Conservation (phyloP, 192 early-diverging fungal genomes). For the Rhizophagus clarus region DNA sequence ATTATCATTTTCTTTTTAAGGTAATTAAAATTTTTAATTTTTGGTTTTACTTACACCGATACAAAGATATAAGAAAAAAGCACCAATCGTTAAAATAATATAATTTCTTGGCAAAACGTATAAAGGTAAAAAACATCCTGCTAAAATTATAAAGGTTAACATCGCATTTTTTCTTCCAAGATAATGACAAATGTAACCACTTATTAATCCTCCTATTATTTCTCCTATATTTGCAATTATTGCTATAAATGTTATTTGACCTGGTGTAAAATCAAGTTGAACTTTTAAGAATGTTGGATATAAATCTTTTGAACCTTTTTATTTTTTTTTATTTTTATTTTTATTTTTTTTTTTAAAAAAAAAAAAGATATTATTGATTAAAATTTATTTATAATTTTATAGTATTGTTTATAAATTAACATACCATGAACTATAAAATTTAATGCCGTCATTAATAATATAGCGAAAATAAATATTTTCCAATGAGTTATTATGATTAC, state of each 20-base stretch:
- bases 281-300: conserved; percentile 71
- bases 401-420: neutral
- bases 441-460: conserved; percentile 65
- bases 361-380: neutral
- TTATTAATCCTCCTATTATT: conserved; percentile 65
- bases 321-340: too few relatives aligned
- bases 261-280: conserved; percentile 57
- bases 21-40: neutral
- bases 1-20: neutral
- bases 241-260: conserved; percentile 59
- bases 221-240: conserved; percentile 67
- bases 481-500: conserved; percentile 51
- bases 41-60: conserved; percentile 37
- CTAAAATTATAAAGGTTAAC: conserved; percentile 49
- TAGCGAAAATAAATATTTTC: conserved; percentile 50
- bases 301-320: conserved; percentile 64
- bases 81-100: conserved; percentile 38
- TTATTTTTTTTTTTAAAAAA: too few relatives aligned
- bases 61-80: conserved; percentile 58
- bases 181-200: conserved; percentile 71
- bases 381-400: neutral
- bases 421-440: conserved; percentile 70
- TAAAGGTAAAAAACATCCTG: conserved; percentile 71
- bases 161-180: conserved; percentile 66
- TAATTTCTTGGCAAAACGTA: conserved; percentile 56